Evolutionary conservation across 2,329 filamentous ascomycete genomes (phyloP).

Genomic region (Xylaria sp.): DNA sequence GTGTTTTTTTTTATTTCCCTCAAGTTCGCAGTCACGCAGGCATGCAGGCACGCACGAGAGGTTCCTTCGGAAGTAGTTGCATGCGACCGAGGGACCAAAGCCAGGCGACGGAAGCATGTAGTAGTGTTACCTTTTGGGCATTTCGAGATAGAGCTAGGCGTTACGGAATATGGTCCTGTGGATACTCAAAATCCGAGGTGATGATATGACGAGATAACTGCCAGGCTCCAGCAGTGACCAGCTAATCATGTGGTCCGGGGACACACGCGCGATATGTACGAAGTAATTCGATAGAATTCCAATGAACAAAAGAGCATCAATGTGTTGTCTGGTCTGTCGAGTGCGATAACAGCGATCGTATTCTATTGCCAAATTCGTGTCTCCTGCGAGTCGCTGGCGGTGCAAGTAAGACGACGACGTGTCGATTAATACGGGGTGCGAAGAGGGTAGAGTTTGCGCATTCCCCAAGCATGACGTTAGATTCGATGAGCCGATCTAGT

Average conservation of each 20-base stretch:
- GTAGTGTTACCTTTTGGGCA: slow-evolving; percentile 18
- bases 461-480: neutral
- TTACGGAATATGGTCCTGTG: slow-evolving; percentile 20
- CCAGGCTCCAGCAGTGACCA: slow-evolving; percentile 1
- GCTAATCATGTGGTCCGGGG: slow-evolving; percentile 8
- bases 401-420: neutral
- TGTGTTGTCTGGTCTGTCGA: neutral
- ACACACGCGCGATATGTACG: neutral
- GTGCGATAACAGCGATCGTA: no score
- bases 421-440: neutral
- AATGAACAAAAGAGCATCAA: slow-evolving; percentile 5
- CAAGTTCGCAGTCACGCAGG: slow-evolving; percentile 27
- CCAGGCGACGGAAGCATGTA: slow-evolving; percentile 11
- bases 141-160: slow-evolving; percentile 28
- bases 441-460: neutral
- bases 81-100: slow-evolving; percentile 11
- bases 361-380: neutral
- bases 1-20: slow-evolving; percentile 2
- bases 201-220: slow-evolving; percentile 21
- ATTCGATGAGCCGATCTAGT: no score
- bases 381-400: neutral
- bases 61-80: slow-evolving; percentile 20
- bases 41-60: slow-evolving; percentile 3
- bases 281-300: slow-evolving; percentile 23
- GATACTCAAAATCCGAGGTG: slow-evolving; percentile 23